These are phyloP conservation scores for Lactarius pseudohatsudake DNA, from an alignment of 768 basidiomycete species.

Conservation along the genomic window DNA sequence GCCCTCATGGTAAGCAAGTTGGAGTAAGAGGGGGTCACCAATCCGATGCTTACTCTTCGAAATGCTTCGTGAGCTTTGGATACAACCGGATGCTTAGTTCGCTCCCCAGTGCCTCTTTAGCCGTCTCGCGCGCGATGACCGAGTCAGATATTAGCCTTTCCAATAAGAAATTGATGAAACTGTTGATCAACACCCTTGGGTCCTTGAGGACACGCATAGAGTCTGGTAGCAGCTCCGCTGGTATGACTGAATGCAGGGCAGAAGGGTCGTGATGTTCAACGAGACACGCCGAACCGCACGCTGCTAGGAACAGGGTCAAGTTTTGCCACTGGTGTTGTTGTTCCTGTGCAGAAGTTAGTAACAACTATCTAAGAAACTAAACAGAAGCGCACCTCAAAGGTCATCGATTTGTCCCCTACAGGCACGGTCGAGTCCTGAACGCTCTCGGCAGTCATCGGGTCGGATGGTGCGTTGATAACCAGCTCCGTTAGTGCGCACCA, in stretches of 20 bases:
- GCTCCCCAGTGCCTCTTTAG: conserved; percentile 74
- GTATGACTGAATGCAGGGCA: conserved; percentile 55
- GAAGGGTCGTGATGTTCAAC: conserved; percentile 51
- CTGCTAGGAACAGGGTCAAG: conserved; percentile 72
- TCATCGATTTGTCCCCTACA: conserved; percentile 40
- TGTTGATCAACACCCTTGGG: conserved; percentile 56
- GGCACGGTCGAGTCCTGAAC: conserved; percentile 34
- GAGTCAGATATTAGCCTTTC: conserved; percentile 63
- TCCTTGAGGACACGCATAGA: conserved; percentile 63
- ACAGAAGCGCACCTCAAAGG: conserved; percentile 38
- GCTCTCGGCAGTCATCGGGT: conserved; percentile 35
- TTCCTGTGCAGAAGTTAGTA: conserved; percentile 47
- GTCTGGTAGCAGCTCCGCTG: conserved; percentile 63
- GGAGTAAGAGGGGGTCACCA: not conserved
- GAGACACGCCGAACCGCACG: conserved; percentile 66
- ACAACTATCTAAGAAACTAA: not conserved
- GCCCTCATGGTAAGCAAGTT: not conserved
- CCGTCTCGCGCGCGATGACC: conserved; percentile 70
- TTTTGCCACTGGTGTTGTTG: conserved; percentile 84
- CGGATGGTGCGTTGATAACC: conserved; percentile 42
- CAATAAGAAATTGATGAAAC: conserved; percentile 69
- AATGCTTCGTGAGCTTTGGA: conserved; percentile 60
- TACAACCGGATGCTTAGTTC: conserved; percentile 76
- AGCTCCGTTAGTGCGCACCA: conserved; percentile 68
- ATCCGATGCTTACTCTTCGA: conserved; percentile 62